phyloP scores from a whole-genome alignment of 495 filamentous ascomycete species.

The Elaphomyces granulatus region DNA sequence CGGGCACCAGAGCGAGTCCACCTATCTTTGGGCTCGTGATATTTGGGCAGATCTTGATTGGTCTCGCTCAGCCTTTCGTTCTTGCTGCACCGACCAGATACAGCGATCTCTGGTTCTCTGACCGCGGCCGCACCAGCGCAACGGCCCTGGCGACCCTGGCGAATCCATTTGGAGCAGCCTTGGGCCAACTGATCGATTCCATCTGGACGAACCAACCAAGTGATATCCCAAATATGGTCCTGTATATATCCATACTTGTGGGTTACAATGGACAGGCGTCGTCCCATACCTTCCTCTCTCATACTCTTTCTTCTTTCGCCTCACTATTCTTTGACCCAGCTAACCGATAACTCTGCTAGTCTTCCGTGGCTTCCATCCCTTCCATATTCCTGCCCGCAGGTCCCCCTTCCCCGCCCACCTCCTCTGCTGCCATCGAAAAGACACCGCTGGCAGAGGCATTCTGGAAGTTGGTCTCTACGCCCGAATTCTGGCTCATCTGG shows the following conservation, averaged over 20 bases:
- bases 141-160: slow-evolving; percentile 75
- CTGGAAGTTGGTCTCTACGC: slow-evolving; percentile 31
- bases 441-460: slow-evolving; percentile 37
- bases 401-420: slow-evolving; percentile 61
- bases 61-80: slow-evolving; percentile 84
- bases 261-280: too few relatives aligned
- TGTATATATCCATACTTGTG: slow-evolving; percentile 78
- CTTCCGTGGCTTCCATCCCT: slow-evolving; percentile 57
- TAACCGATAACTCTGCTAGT: slow-evolving; percentile 28
- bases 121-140: slow-evolving; percentile 66
- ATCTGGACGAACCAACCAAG: slow-evolving; percentile 46
- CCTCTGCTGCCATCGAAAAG: slow-evolving; percentile 33
- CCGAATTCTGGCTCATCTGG: slow-evolving; percentile 65
- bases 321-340: too few relatives aligned
- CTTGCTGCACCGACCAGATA: slow-evolving; percentile 81
- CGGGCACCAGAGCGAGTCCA: slow-evolving; percentile 46
- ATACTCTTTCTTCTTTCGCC: too few relatives aligned
- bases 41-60: slow-evolving; percentile 90
- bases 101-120: slow-evolving; percentile 89
- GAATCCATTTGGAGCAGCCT: slow-evolving; percentile 75
- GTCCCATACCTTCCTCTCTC: too few relatives aligned
- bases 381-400: slow-evolving; percentile 70
- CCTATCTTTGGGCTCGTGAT: slow-evolving; percentile 65
- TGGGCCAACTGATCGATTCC: slow-evolving; percentile 76
- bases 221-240: slow-evolving; percentile 66